phyloP scores from a whole-genome alignment of 2,329 filamentous ascomycete species.

The Aureobasidium zeae region DNA sequence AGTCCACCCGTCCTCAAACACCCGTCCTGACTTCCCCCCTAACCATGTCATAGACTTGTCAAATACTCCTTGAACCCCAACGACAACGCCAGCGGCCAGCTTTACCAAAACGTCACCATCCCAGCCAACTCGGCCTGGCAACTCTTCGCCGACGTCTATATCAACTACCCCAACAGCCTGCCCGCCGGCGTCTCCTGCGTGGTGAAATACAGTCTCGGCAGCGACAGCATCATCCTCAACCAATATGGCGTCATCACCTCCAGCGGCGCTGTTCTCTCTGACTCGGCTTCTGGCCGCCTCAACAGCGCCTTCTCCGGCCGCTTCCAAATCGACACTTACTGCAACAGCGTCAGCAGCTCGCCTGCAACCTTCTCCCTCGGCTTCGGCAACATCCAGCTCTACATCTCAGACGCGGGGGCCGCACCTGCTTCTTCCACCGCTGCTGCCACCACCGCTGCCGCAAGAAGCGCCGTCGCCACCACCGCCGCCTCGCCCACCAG shows the following conservation, averaged over 20 bases:
- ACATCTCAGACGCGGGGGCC: background rate
- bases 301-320: conserved; percentile 1
- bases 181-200: conserved; percentile 6
- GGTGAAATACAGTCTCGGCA: conserved; percentile 12
- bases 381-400: conserved; percentile 13
- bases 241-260: conserved; percentile 6
- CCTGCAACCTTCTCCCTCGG: conserved; percentile 3
- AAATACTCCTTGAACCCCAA: conserved; percentile 2
- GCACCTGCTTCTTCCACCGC: background rate
- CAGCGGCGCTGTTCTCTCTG: conserved; percentile 4
- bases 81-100: conserved; percentile 4
- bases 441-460: background rate
- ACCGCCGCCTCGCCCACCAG: background rate
- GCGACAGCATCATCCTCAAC: conserved; percentile 9
- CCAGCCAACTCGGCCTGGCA: conserved; percentile 9
- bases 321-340: conserved; percentile 12
- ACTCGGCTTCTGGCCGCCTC: background rate
- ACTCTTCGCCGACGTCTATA: background rate
- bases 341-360: conserved; percentile 9
- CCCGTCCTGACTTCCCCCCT: no score
- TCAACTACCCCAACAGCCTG: conserved; percentile 10
- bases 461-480: background rate
- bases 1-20: no score
- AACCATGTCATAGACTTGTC: no score
- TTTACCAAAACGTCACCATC: conserved; percentile 10